Base-by-base conservation (phyloP, 164 flowering plant genomes). In the grape (Vitis vinifera) region DNA sequence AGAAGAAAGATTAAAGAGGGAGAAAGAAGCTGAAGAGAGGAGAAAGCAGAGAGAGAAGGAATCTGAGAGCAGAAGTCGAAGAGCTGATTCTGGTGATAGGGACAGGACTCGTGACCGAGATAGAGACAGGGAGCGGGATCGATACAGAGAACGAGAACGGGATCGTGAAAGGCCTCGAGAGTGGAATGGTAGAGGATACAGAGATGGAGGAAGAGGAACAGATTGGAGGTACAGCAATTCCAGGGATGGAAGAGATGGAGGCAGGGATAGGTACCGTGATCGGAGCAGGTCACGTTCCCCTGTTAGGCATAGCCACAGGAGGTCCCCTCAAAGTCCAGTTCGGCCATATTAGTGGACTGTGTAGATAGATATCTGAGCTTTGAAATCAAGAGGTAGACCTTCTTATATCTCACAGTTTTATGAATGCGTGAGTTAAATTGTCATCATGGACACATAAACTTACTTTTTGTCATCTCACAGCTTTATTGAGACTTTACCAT, bases 1-100 rank as follows among this genome's bases (percentile, higher is more conserved):
- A 75, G 98, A 91, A 65, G 98, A 91, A 76, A 89, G 87, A 69
- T 68, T 92, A 74, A 87, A 89, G 2, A 88, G 86, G 84, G 98
- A 92, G 77, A 93, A 84, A 75, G 95, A 89, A 83, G 97, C 83
- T n/a, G 97, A 95, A 78, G 99, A 96, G 68, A 76, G 88, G 69
- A 84, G 74, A 83, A 93, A 87, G 80, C 89, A 68, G 65, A 85
- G 79, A 74, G 97, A 96, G 72, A 91, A 77, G 75, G 98, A 93
- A 69, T 31, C 64, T 74, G 96, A 86, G 73, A 75, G 82, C 63
- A 85, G 86, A 65, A 69, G 66, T 62, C 76, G 82, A 75, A 81
- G 94, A 76, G 84, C 88, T 77, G 82, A 66, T 67, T 88, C 94
- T n/a, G 62, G 80, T 71, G 98, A 96, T 49, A 86, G 90, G 80